A percentile compares a stretch with the other conserved stretches of the same genome.
phyloP scores from a whole-genome alignment of 345 rosid species.

The Clarkia xantiana region DNA sequence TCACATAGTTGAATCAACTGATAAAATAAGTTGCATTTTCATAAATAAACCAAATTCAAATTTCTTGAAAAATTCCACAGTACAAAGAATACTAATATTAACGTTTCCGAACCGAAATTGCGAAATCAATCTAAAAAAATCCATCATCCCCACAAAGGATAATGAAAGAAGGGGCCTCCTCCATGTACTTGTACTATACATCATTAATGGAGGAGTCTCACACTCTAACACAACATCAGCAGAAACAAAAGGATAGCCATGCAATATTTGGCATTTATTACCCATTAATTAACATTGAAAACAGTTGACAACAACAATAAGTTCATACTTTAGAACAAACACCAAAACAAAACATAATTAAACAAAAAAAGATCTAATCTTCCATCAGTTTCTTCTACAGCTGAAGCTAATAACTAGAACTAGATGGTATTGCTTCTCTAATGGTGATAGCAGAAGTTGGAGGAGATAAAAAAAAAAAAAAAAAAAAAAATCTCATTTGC shows the following conservation, averaged over 20 bases:
- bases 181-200: constrained; percentile 27
- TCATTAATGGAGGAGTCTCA: constrained; percentile 20
- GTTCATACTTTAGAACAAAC: constrained; percentile 20
- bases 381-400: constrained; percentile 9
- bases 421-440: not conserved
- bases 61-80: no score
- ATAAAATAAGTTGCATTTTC: no score
- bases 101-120: no score
- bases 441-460: not conserved
- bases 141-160: constrained; percentile 7
- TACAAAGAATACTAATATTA: no score
- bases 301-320: constrained; percentile 30
- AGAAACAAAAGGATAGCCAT: not conserved
- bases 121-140: not conserved
- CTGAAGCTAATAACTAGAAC: constrained; percentile 11
- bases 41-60: no score
- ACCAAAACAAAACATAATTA: constrained; percentile 1
- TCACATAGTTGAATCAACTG: no score
- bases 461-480: constrained; percentile 1
- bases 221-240: constrained; percentile 3
- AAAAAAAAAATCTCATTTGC: not conserved
- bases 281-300: constrained; percentile 23
- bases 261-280: constrained; percentile 31
- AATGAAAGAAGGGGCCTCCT: constrained; percentile 18
- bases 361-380: constrained; percentile 12